These are phyloP conservation scores for Albatrellus sp. DNA, from an alignment of 1,284 basidiomycete species.

Conservation along the genomic window DNA sequence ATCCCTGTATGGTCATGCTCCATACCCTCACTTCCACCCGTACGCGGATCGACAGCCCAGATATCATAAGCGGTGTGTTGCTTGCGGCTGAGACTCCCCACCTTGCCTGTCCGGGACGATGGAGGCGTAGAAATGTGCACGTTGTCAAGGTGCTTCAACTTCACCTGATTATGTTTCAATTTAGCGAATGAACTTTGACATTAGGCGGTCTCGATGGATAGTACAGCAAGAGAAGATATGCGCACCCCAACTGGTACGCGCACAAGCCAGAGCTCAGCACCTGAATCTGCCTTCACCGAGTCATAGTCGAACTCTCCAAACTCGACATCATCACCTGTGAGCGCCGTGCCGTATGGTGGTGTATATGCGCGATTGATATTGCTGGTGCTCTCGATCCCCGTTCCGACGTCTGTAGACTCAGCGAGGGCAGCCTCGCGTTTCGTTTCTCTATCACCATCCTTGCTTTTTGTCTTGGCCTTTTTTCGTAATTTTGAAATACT, in stretches of 20 bases:
- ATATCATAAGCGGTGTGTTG: slow-evolving; percentile 39
- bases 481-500: too few species aligned
- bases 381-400: slow-evolving; percentile 33
- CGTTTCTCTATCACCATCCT: too few species aligned
- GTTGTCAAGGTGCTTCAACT: slow-evolving; percentile 45
- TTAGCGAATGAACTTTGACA: neutral
- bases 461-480: too few species aligned
- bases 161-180: slow-evolving; percentile 32
- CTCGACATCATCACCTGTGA: slow-evolving; percentile 31
- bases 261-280: slow-evolving; percentile 57
- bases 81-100: slow-evolving; percentile 43
- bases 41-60: slow-evolving; percentile 31
- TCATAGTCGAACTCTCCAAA: slow-evolving; percentile 58
- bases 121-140: slow-evolving; percentile 32
- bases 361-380: slow-evolving; percentile 39
- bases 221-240: neutral
- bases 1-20: slow-evolving; percentile 17
- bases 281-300: slow-evolving; percentile 36
- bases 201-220: too few species aligned
- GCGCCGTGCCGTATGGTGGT: slow-evolving; percentile 36
- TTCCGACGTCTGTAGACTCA: neutral
- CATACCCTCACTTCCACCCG: slow-evolving; percentile 2
- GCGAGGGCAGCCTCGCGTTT: too few species aligned
- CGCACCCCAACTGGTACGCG: slow-evolving; percentile 55
- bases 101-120: slow-evolving; percentile 19